Percentiles rank a stretch among this genome's conserved stretches.
Evolutionary conservation across 257 asterid species (phyloP).

Genomic region (Solanum ossicruentum): DNA sequence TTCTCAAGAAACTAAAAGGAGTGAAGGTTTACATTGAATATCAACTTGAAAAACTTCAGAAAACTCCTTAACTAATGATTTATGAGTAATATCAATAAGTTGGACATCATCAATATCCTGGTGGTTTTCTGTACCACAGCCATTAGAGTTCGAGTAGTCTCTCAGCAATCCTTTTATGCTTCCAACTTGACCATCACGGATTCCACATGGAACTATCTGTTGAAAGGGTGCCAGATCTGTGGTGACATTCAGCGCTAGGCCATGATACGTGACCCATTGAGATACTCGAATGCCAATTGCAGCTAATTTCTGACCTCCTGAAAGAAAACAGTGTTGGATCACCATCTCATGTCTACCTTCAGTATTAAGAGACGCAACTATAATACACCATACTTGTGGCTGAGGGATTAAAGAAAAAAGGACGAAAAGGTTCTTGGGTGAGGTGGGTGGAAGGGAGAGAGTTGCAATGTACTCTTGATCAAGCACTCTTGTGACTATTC

Average conservation of each 20-base stretch:
- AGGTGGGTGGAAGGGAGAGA: neutral
- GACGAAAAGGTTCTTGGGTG: neutral
- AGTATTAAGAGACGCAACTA: neutral
- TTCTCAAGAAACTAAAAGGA: neutral
- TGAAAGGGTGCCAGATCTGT: constrained; percentile 51
- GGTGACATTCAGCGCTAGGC: constrained; percentile 72
- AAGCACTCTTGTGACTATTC: neutral
- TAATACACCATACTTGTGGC: neutral
- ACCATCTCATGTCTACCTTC: neutral
- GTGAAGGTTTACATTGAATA: constrained; percentile 3
- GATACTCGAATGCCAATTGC: constrained; percentile 78
- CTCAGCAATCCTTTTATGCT: constrained; percentile 42
- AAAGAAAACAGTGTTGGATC: neutral
- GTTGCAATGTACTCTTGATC: neutral
- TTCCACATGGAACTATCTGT: constrained; percentile 75
- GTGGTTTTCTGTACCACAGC: neutral
- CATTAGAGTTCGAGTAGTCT: constrained; percentile 2
- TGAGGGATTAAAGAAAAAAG: neutral
- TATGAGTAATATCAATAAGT: constrained; percentile 35
- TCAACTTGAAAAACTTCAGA: constrained; percentile 65
- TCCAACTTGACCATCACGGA: constrained; percentile 65
- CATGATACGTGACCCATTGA: constrained; percentile 71
- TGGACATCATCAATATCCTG: constrained; percentile 14
- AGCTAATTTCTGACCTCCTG: constrained; percentile 68
- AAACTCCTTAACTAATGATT: constrained; percentile 44